These are phyloP conservation scores for Ilex paraguariensis DNA, from an alignment of 305 asterid genomes.

Conservation along the genomic window DNA sequence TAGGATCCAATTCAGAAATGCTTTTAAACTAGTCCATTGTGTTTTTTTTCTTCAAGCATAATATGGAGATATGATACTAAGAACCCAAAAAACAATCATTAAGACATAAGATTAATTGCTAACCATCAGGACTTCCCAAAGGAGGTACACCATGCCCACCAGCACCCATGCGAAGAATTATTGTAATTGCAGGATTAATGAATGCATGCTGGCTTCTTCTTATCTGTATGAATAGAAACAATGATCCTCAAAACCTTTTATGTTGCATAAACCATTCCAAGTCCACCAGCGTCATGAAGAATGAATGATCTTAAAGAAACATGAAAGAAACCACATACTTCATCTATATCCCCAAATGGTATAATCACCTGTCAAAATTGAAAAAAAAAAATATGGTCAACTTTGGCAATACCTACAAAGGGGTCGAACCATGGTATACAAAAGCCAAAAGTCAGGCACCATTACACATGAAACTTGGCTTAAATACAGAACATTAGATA, in stretches of 20 bases:
- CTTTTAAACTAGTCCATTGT: slow-evolving; percentile 4
- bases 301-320: slow-evolving; percentile 14
- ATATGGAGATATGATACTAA: slow-evolving; percentile 8
- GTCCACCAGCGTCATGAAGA: slow-evolving; percentile 12
- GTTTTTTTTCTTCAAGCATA: slow-evolving; percentile 2
- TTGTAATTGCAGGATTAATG: slow-evolving; percentile 91
- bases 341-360: slow-evolving; percentile 88
- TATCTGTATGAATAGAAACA: slow-evolving; percentile 39
- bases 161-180: slow-evolving; percentile 93
- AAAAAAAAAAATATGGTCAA: slow-evolving; percentile 19
- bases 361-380: slow-evolving; percentile 65
- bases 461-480: not conserved
- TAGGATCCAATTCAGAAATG: not conserved
- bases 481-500: too few species aligned
- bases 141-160: slow-evolving; percentile 99
- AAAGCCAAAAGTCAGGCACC: not conserved
- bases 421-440: slow-evolving; percentile 2
- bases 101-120: slow-evolving; percentile 18
- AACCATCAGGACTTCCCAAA: slow-evolving; percentile 96
- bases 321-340: slow-evolving; percentile 45
- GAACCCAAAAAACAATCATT: not conserved
- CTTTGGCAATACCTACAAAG: slow-evolving; percentile 10
- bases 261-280: slow-evolving; percentile 4
- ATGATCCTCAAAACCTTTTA: not conserved
- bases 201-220: slow-evolving; percentile 89